phyloP scores from a whole-genome alignment of 2,329 filamentous ascomycete species.

The Gaeumannomyces sp. region DNA sequence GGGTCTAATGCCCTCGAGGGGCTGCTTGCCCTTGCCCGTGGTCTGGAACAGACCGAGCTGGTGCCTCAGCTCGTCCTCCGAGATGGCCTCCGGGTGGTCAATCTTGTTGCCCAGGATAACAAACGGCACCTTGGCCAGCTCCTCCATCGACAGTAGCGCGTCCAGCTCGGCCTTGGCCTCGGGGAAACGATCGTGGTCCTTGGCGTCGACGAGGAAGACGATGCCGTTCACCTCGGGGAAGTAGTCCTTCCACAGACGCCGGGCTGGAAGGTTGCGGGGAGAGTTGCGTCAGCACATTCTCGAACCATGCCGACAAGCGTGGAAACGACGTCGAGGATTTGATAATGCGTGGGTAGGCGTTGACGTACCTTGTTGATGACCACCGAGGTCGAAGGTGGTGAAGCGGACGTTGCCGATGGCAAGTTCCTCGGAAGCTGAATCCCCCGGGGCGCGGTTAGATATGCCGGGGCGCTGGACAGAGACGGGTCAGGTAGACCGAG shows the following conservation, averaged over 20 bases:
- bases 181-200: constrained; percentile 88
- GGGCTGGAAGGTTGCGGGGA: constrained; percentile 46
- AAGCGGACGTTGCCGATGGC: constrained; percentile 91
- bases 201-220: constrained; percentile 96
- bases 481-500: neutral
- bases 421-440: constrained; percentile 77
- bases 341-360: neutral
- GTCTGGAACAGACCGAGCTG: constrained; percentile 93
- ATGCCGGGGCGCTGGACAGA: neutral
- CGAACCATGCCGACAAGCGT: neutral
- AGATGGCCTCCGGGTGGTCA: constrained; percentile 91
- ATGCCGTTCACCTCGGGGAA: constrained; percentile 95
- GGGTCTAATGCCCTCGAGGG: constrained; percentile 78
- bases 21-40: constrained; percentile 91
- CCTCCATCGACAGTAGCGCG: constrained; percentile 92
- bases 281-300: constrained; percentile 3
- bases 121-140: constrained; percentile 91
- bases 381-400: constrained; percentile 89
- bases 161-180: constrained; percentile 98
- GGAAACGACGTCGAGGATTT: constrained; percentile 6
- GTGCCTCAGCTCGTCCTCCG: constrained; percentile 89
- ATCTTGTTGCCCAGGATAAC: constrained; percentile 99
- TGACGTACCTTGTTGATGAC: constrained; percentile 76
- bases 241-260: constrained; percentile 93
- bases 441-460: constrained; percentile 4